Evolutionary conservation across 2,329 filamentous ascomycete genomes (phyloP).

Genomic region (Cladosporium sp.): DNA sequence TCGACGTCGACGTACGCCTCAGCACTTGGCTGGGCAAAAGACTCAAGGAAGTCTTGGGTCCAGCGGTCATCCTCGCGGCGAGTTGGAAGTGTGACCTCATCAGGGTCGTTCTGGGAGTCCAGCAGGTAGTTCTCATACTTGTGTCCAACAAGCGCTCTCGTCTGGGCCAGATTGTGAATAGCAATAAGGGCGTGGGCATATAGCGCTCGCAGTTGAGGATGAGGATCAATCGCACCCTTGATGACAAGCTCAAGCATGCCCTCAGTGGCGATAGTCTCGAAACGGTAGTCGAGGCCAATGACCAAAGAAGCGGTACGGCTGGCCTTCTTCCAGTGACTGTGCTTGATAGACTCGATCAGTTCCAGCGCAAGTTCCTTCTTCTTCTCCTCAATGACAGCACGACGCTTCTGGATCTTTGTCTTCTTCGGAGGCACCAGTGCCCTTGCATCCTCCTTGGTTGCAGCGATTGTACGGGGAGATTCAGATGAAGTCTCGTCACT

Average conservation of each 20-base stretch:
- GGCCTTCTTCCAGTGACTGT: slow-evolving; percentile 95
- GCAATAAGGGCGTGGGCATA: slow-evolving; percentile 79
- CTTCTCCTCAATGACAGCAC: slow-evolving; percentile 76
- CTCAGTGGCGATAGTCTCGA: slow-evolving; percentile 79
- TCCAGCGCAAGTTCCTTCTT: slow-evolving; percentile 81
- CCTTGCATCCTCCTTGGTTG: slow-evolving; percentile 58
- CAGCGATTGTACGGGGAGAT: slow-evolving; percentile 36
- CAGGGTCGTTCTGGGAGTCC: slow-evolving; percentile 75
- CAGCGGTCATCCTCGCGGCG: slow-evolving; percentile 73
- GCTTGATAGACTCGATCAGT: slow-evolving; percentile 72
- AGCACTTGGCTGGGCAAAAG: slow-evolving; percentile 74
- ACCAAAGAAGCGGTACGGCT: slow-evolving; percentile 87
- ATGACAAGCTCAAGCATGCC: slow-evolving; percentile 82
- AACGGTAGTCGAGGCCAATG: slow-evolving; percentile 86
- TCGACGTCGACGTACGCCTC: slow-evolving; percentile 91
- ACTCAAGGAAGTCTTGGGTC: slow-evolving; percentile 75
- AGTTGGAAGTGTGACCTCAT: slow-evolving; percentile 74
- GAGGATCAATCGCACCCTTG: slow-evolving; percentile 81
- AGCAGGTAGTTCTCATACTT: slow-evolving; percentile 84
- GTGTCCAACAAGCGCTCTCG: slow-evolving; percentile 82
- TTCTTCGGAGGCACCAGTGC: slow-evolving; percentile 66
- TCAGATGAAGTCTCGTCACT: slow-evolving; percentile 35
- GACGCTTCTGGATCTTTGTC: slow-evolving; percentile 72
- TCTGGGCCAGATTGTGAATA: slow-evolving; percentile 79
- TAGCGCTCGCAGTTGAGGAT: slow-evolving; percentile 79